Evolutionary conservation across 2,329 filamentous ascomycete species (phyloP).

Genomic region (Chaetomiaceae sp.): DNA sequence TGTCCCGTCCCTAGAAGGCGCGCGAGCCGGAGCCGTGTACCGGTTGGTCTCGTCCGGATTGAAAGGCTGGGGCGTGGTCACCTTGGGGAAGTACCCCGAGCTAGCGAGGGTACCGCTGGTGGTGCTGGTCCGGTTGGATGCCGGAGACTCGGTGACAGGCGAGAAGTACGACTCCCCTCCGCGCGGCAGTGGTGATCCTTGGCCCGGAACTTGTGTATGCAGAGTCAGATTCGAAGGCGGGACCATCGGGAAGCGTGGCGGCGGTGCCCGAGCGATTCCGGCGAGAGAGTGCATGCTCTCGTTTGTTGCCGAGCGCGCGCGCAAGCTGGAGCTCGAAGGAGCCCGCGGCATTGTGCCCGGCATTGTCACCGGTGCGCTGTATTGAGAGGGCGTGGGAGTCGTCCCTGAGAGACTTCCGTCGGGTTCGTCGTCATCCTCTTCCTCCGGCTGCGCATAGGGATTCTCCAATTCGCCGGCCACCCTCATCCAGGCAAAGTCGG

Average conservation of each 20-base stretch:
- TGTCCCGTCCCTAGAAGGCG: constrained; percentile 73
- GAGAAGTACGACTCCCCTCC: constrained; percentile 90
- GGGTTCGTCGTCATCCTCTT: constrained; percentile 51
- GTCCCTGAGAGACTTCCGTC: constrained; percentile 18
- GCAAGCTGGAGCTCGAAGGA: constrained; percentile 68
- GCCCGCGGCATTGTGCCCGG: constrained; percentile 55
- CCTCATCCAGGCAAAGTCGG: constrained; percentile 77
- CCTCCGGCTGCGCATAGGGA: constrained; percentile 66
- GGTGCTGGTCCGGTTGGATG: constrained; percentile 69
- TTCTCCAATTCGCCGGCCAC: constrained; percentile 69
- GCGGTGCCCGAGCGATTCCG: constrained; percentile 55
- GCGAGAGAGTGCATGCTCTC: constrained; percentile 61
- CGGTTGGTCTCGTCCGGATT: constrained; percentile 64
- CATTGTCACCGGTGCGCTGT: constrained; percentile 32
- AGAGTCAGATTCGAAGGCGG: constrained; percentile 57
- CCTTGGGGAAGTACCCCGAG: constrained; percentile 65
- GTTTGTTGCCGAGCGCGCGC: constrained; percentile 70
- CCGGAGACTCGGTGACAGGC: constrained; percentile 73
- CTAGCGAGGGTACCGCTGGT: constrained; percentile 66
- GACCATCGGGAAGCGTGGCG: constrained; percentile 67
- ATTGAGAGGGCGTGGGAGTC: constrained; percentile 33
- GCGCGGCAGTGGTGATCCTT: constrained; percentile 57
- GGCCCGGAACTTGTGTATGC: constrained; percentile 50
- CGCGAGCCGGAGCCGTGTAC: constrained; percentile 83
- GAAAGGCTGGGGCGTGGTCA: constrained; percentile 65